Percentiles rank a stretch among this genome's conserved stretches.
Evolutionary conservation across 768 basidiomycete species (phyloP).

Genomic region (Lyophyllum shimeji): DNA sequence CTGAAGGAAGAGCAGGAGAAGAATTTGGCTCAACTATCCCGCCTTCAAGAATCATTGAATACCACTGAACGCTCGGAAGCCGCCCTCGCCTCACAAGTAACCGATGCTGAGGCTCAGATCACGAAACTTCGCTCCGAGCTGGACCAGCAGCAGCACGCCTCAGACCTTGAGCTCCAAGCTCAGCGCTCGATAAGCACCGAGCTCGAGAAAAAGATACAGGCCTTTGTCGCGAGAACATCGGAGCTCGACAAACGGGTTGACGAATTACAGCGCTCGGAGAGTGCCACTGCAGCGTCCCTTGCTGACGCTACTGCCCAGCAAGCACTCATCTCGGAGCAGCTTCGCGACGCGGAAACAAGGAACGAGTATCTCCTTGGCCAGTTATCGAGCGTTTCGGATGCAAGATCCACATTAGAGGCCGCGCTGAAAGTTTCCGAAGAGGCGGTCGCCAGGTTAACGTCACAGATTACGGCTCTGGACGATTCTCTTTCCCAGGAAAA

Average conservation of each 20-base stretch:
- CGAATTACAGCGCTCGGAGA: slow-evolving; percentile 2
- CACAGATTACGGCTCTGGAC: slow-evolving; percentile 1
- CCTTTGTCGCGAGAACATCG: not conserved
- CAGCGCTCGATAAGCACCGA: not conserved
- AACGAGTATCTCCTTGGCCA: slow-evolving; percentile 8
- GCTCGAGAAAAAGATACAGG: slow-evolving; percentile 5
- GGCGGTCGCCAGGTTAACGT: slow-evolving; percentile 5
- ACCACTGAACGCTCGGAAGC: slow-evolving; percentile 6
- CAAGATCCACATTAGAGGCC: slow-evolving; percentile 1
- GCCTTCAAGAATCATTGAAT: slow-evolving; percentile 12
- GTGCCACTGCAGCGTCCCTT: not conserved
- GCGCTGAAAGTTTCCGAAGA: slow-evolving; percentile 3
- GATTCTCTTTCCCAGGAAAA: not conserved
- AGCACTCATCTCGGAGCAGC: not conserved
- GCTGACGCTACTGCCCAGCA: not conserved
- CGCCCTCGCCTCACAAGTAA: slow-evolving; percentile 10
- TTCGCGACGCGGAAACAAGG: slow-evolving; percentile 6
- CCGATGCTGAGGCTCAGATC: slow-evolving; percentile 5
- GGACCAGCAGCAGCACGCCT: not conserved
- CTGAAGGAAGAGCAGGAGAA: slow-evolving; percentile 14
- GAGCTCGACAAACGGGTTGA: slow-evolving; percentile 1
- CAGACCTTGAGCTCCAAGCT: slow-evolving; percentile 4
- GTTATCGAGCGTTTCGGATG: slow-evolving; percentile 7
- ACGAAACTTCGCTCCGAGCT: slow-evolving; percentile 1
- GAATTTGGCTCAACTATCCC: slow-evolving; percentile 10